Percentiles rank a stretch among this genome's conserved stretches.
These are phyloP conservation scores for Citeromyces siamensis DNA, from an alignment of 1,139 yeast species.

Conservation along the genomic window DNA sequence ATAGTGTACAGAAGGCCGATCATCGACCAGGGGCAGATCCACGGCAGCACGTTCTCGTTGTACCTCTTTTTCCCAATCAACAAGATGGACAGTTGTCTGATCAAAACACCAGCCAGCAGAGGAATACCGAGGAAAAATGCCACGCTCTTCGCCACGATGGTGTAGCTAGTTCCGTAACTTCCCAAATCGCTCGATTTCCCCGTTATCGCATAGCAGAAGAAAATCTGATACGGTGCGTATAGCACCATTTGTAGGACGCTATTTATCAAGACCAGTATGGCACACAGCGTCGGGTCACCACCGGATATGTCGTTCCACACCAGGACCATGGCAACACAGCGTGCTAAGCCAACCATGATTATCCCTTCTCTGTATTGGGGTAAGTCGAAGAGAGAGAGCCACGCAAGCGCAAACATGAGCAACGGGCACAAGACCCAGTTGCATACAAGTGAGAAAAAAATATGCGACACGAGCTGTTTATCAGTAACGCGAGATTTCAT, in stretches of 20 bases:
- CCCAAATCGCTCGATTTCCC: conserved; percentile 10
- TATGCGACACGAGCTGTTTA: conserved; percentile 19
- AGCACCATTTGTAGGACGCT: conserved; percentile 38
- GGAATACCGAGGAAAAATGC: conserved; percentile 46
- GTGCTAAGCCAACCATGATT: conserved; percentile 45
- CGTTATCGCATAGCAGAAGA: conserved; percentile 29
- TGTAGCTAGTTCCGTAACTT: conserved; percentile 22
- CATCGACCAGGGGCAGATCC: conserved; percentile 35
- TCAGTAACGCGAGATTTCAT: conserved; percentile 16
- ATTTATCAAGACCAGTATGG: conserved; percentile 37
- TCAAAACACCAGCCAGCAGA: conserved; percentile 29
- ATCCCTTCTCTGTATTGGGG: conserved; percentile 39
- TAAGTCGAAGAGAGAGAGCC: conserved; percentile 38
- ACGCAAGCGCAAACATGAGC: conserved; percentile 43
- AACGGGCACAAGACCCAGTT: conserved; percentile 52
- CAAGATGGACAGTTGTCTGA: conserved; percentile 22
- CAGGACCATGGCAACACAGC: conserved; percentile 56
- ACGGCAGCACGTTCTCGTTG: conserved; percentile 23
- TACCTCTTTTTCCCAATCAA: conserved; percentile 20
- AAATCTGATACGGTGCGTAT: conserved; percentile 40
- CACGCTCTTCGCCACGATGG: conserved; percentile 36
- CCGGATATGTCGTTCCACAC: conserved; percentile 48
- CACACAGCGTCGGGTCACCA: conserved; percentile 41
- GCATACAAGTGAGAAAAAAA: conserved; percentile 27
- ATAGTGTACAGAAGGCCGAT: conserved; percentile 42